Conservation (phyloP, 2,329 filamentous ascomycete species). For the Xylaria hypoxylon region DNA sequence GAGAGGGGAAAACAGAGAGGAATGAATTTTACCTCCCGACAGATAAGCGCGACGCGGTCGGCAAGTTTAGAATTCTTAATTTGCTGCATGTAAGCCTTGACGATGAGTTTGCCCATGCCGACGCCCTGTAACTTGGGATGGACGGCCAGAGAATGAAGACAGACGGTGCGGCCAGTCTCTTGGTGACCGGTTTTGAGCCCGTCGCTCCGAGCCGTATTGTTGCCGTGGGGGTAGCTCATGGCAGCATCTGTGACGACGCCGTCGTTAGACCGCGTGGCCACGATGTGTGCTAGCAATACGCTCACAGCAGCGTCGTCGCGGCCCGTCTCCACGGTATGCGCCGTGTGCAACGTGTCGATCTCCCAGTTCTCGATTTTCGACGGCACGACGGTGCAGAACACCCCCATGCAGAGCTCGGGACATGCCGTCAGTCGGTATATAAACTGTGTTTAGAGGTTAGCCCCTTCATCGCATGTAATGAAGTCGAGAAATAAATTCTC, state of each 20-base stretch:
- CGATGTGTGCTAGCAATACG: constrained; percentile 80
- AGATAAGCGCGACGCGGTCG: constrained; percentile 79
- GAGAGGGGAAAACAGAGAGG: constrained; percentile 5
- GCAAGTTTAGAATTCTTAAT: constrained; percentile 77
- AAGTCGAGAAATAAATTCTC: not conserved
- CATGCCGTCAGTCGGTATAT: constrained; percentile 80
- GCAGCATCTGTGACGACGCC: constrained; percentile 76
- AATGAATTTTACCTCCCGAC: constrained; percentile 69
- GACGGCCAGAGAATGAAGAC: constrained; percentile 85
- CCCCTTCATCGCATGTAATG: not conserved
- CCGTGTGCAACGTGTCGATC: constrained; percentile 65
- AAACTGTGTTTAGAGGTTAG: constrained; percentile 65
- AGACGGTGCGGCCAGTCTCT: constrained; percentile 78
- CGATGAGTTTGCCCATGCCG: constrained; percentile 77
- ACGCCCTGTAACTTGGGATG: constrained; percentile 79
- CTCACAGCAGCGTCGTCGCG: constrained; percentile 65
- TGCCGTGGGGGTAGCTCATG: constrained; percentile 79
- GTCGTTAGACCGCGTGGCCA: constrained; percentile 77
- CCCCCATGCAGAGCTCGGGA: constrained; percentile 80
- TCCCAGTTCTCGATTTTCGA: constrained; percentile 60
- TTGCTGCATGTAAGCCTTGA: constrained; percentile 82
- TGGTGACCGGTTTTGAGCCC: constrained; percentile 75
- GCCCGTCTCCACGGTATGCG: constrained; percentile 69
- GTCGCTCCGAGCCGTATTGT: constrained; percentile 62
- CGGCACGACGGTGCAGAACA: constrained; percentile 76